Evolutionary conservation across 78 protist species (phyloP).

Genomic region (Planoprotostelium fungivorum): DNA sequence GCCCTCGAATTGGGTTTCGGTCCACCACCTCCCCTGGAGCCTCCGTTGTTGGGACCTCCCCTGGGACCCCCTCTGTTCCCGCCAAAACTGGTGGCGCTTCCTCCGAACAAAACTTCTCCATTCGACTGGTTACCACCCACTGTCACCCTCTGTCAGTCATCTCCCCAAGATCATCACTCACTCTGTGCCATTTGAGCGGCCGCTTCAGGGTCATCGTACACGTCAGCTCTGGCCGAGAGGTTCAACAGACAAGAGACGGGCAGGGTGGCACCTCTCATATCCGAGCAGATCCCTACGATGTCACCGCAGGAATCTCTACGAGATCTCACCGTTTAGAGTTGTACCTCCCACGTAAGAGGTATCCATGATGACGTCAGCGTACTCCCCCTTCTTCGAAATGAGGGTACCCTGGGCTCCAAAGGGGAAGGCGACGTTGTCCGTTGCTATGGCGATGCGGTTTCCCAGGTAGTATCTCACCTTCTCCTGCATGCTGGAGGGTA

Average conservation of each 20-base stretch:
- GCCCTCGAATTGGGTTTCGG: not conserved
- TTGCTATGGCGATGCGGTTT: not conserved
- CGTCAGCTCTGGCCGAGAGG: not conserved
- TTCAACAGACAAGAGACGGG: not conserved
- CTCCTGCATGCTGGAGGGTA: not conserved
- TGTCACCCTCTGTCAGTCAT: not conserved
- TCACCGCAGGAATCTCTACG: not conserved
- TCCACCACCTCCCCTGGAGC: too few relatives aligned
- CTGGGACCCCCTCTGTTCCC: not conserved
- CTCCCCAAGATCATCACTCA: not conserved
- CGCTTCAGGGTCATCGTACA: not conserved
- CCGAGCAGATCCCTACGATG: not conserved
- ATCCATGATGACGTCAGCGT: not conserved
- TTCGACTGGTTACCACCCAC: too few relatives aligned
- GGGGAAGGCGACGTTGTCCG: not conserved
- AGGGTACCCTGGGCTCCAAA: not conserved
- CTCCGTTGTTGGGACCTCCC: not conserved
- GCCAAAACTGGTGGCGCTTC: not conserved
- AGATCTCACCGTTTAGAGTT: not conserved
- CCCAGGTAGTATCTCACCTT: not conserved
- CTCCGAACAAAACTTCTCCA: too few relatives aligned
- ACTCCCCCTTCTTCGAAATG: not conserved
- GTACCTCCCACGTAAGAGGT: not conserved
- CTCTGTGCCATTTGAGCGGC: not conserved
- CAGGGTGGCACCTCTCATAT: not conserved